Evolutionary conservation across 495 filamentous ascomycete genomes (phyloP).

Genomic region (Opeltia flavorubescens): DNA sequence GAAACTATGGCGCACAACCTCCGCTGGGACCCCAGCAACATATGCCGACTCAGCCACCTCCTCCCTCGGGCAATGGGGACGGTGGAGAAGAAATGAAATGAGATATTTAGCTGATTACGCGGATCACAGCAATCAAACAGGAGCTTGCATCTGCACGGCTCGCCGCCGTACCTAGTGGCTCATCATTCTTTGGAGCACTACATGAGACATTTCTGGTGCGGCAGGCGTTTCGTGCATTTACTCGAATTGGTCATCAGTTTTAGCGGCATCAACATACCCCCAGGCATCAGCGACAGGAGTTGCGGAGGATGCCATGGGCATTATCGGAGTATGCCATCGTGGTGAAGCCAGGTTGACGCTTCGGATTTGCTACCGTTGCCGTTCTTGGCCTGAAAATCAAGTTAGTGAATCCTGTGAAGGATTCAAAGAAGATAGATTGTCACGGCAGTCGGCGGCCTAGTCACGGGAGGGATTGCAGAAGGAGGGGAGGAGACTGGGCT

Average conservation of each 20-base stretch:
- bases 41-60: constrained; percentile 26
- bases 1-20: constrained; percentile 41
- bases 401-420: not conserved
- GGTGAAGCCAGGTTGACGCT: not conserved
- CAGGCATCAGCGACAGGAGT: constrained; percentile 16
- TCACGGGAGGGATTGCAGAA: not conserved
- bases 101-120: constrained; percentile 11
- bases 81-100: constrained; percentile 43
- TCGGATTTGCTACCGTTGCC: not conserved
- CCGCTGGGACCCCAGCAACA: constrained; percentile 32
- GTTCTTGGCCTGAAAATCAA: not conserved
- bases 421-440: not conserved
- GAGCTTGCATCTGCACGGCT: constrained; percentile 7
- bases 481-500: not conserved
- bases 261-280: constrained; percentile 18
- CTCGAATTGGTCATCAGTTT: constrained; percentile 7
- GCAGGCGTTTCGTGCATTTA: not conserved
- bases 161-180: constrained; percentile 1
- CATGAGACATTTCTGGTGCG: not conserved
- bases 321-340: not conserved
- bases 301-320: not conserved
- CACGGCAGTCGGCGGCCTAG: not conserved
- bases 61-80: constrained; percentile 32
- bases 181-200: not conserved
- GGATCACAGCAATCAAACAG: constrained; percentile 1